A percentile compares a stretch with the other conserved stretches of the same genome.
These are phyloP conservation scores for Komagataella ulmi DNA, from an alignment of 805 yeast species.

Conservation along the genomic window DNA sequence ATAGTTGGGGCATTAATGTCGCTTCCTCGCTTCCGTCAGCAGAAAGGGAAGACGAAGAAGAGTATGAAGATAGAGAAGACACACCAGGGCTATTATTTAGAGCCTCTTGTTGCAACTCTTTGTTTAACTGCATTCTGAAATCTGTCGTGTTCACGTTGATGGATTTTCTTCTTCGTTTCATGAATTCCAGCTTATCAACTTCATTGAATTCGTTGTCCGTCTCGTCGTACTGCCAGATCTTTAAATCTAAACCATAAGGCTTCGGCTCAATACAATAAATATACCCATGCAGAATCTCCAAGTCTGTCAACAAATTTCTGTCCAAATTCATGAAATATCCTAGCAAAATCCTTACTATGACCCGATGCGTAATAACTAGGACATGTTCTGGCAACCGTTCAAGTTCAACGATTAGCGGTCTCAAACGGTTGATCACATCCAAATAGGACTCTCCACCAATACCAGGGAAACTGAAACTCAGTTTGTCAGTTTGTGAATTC, in stretches of 20 bases:
- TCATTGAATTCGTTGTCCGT: slow-evolving; percentile 20
- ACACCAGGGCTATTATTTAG: background rate
- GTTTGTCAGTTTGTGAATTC: slow-evolving; percentile 15
- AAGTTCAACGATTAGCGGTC: slow-evolving; percentile 21
- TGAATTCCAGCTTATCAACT: slow-evolving; percentile 22
- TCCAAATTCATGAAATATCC: slow-evolving; percentile 23
- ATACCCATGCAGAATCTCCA: slow-evolving; percentile 21
- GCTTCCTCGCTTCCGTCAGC: background rate
- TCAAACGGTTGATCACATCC: slow-evolving; percentile 20
- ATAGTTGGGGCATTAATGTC: background rate
- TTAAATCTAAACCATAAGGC: slow-evolving; percentile 23
- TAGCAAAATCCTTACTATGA: slow-evolving; percentile 19
- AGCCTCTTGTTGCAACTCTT: background rate
- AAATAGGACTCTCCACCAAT: slow-evolving; percentile 23
- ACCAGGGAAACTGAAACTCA: slow-evolving; percentile 21
- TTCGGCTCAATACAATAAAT: slow-evolving; percentile 24
- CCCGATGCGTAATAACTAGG: slow-evolving; percentile 19
- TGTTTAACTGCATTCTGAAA: background rate
- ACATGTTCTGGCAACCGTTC: slow-evolving; percentile 22
- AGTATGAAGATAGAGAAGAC: background rate
- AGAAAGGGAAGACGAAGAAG: background rate
- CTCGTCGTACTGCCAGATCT: slow-evolving; percentile 22
- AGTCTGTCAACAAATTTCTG: slow-evolving; percentile 22
- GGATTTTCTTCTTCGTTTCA: slow-evolving; percentile 13
- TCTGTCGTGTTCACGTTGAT: background rate